These are phyloP conservation scores for Candida pseudofarinosa DNA, from an alignment of 805 yeast species.

Conservation along the genomic window DNA sequence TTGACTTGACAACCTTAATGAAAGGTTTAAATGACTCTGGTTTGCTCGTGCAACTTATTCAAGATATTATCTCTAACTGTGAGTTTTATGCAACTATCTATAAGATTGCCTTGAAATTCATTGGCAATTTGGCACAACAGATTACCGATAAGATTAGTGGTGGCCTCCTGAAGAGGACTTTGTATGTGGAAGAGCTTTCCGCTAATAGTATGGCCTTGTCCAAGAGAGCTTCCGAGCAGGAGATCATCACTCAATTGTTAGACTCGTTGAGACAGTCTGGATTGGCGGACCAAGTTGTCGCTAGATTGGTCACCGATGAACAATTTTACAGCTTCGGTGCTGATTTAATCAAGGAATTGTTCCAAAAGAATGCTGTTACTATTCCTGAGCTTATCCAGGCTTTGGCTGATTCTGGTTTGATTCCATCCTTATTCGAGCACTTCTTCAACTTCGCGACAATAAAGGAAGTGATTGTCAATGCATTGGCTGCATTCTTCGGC, in stretches of 20 bases:
- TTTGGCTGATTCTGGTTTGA: conserved; percentile 32
- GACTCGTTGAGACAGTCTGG: conserved; percentile 43
- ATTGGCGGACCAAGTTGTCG: conserved; percentile 36
- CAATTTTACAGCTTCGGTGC: conserved; percentile 38
- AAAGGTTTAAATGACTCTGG: conserved; percentile 41
- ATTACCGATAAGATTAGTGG: conserved; percentile 23
- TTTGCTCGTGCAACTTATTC: conserved; percentile 33
- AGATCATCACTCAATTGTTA: conserved; percentile 31
- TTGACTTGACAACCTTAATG: conserved; percentile 34
- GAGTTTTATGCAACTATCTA: conserved; percentile 35
- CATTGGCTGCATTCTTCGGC: conserved; percentile 40
- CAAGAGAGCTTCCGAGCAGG: conserved; percentile 13
- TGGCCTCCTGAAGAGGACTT: conserved; percentile 17
- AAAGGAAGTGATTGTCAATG: conserved; percentile 36
- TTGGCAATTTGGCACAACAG: conserved; percentile 26
- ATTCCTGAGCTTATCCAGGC: conserved; percentile 25
- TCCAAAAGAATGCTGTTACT: conserved; percentile 25
- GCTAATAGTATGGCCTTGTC: neutral
- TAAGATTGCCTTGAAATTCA: conserved; percentile 28
- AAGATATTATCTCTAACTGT: conserved; percentile 35
- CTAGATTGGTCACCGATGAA: conserved; percentile 33
- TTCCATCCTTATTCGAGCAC: conserved; percentile 32
- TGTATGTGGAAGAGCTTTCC: conserved; percentile 1
- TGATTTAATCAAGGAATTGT: conserved; percentile 26
- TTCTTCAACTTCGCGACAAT: conserved; percentile 37